Conservation (phyloP, 2,329 filamentous ascomycete species). For the Fusarium praegraminearum region DNA sequence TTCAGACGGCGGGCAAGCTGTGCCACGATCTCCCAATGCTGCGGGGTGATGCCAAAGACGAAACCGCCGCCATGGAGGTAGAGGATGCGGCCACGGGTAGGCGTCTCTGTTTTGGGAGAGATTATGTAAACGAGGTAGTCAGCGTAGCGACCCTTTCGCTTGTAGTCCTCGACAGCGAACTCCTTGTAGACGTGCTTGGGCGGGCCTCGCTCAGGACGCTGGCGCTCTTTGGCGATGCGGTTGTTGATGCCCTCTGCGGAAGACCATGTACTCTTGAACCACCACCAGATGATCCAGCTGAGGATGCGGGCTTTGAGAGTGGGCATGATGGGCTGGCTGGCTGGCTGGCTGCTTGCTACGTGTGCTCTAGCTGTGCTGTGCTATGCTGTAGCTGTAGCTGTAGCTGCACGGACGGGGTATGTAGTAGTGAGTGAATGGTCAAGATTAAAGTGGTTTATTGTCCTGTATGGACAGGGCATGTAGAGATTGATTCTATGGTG, state of each 20-base stretch:
- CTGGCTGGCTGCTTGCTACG: neutral
- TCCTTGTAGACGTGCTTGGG: constrained; percentile 43
- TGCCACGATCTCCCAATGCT: constrained; percentile 49
- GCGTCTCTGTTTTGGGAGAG: constrained; percentile 49
- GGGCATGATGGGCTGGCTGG: constrained; percentile 37
- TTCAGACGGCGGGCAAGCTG: constrained; percentile 48
- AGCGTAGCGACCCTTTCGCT: constrained; percentile 25
- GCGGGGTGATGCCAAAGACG: constrained; percentile 46
- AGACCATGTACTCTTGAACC: constrained; percentile 45
- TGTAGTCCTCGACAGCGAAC: constrained; percentile 46
- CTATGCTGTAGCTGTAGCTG: neutral
- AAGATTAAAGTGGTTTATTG: constrained; percentile 14
- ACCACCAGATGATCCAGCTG: constrained; percentile 48
- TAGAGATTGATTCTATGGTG: neutral
- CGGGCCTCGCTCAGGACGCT: constrained; percentile 37
- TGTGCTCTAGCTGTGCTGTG: neutral
- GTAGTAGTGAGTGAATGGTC: neutral
- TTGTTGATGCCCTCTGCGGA: constrained; percentile 43
- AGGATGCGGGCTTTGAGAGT: constrained; percentile 47
- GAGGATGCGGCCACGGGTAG: constrained; percentile 47
- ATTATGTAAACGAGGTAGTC: constrained; percentile 47
- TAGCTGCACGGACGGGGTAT: constrained; percentile 13
- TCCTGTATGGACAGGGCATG: neutral
- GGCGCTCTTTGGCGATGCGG: constrained; percentile 44
- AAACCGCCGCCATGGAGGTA: constrained; percentile 52